Evolutionary conservation across 495 filamentous ascomycete species (phyloP).

Genomic region (Penicillium samsonianum): DNA sequence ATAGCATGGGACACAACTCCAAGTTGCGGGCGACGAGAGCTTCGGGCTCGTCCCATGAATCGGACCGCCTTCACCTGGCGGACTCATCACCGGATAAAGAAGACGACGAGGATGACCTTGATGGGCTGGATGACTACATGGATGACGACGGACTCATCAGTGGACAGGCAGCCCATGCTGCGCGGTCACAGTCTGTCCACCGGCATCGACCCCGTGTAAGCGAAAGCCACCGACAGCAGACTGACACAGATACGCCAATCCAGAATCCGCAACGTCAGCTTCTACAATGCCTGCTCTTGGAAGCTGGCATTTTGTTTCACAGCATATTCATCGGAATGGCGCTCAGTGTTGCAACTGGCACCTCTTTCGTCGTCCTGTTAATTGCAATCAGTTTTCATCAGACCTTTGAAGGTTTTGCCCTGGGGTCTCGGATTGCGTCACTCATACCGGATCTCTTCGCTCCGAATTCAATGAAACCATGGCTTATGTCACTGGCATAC

Average conservation of each 20-base stretch:
- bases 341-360: slow-evolving; percentile 76
- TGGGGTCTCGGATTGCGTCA: slow-evolving; percentile 70
- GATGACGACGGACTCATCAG: slow-evolving; percentile 25
- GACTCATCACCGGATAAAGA: slow-evolving; percentile 21
- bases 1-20: slow-evolving; percentile 22
- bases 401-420: slow-evolving; percentile 77
- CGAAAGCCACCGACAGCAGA: slow-evolving; percentile 16
- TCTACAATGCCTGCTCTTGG: slow-evolving; percentile 76
- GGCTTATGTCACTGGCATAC: slow-evolving; percentile 95
- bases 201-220: slow-evolving; percentile 19
- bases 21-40: slow-evolving; percentile 7
- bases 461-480: slow-evolving; percentile 61
- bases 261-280: slow-evolving; percentile 60
- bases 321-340: slow-evolving; percentile 90
- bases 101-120: slow-evolving; percentile 34
- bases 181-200: slow-evolving; percentile 10
- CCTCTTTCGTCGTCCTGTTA: slow-evolving; percentile 76
- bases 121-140: slow-evolving; percentile 32
- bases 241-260: slow-evolving; percentile 26
- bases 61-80: slow-evolving; percentile 5
- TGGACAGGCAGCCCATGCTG: slow-evolving; percentile 12
- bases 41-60: slow-evolving; percentile 21
- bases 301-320: slow-evolving; percentile 85
- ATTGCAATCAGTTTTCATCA: slow-evolving; percentile 84
- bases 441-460: slow-evolving; percentile 58